Base-by-base conservation (phyloP, 2,329 filamentous ascomycete genomes). In the Elsinoe arachidis region DNA sequence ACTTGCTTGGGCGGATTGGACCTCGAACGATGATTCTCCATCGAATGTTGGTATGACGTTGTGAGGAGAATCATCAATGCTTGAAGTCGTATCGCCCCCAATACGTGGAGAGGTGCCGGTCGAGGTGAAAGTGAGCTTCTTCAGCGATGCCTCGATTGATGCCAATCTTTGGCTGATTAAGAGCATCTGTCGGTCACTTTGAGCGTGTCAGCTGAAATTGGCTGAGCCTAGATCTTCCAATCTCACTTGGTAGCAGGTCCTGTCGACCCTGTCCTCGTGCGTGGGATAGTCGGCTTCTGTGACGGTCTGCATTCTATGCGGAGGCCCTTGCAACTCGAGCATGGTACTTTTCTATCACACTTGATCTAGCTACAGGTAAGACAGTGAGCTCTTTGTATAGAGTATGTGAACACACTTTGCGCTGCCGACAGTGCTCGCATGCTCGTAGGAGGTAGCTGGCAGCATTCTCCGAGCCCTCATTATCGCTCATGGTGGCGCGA, bases 371-470 rank as follows among this genome's bases (percentile, higher is more conserved):
- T 2, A 30, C 15, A 26, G 33, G 14, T 43, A 21, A 47, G 19
- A 15, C 6, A 6, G 43, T 55, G 23, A n/a, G 14, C 19, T 1
- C 12, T 5, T 11, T 23, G 11, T 23, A n/a, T 2, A 12, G 12
- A 26, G n/a, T 7, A 39, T 7, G 4, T 47, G n/a, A 14, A 34
- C 54, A 9, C 17, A 35, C 54, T 30, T 56, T 60, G 10, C 58
- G 44, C 5, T 58, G 56, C 2, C 58, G 56, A 35, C 58, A 60
- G 15, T 60, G 56, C 56, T 60, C 58, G 44, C 58, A 60, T 56
- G 54, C 54, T 6, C 54, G 54, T 3, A 56, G 26, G 26, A 44
- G 19, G 23, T 44, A 56, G 7, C n/a, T 26, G 15, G 54, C 54
- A 46, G 46, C 39, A 23, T 44, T 47, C 30, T 43, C 38, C 11